Conservation (phyloP, 257 asterid genomes). For the Haberlea rhodopensis region DNA sequence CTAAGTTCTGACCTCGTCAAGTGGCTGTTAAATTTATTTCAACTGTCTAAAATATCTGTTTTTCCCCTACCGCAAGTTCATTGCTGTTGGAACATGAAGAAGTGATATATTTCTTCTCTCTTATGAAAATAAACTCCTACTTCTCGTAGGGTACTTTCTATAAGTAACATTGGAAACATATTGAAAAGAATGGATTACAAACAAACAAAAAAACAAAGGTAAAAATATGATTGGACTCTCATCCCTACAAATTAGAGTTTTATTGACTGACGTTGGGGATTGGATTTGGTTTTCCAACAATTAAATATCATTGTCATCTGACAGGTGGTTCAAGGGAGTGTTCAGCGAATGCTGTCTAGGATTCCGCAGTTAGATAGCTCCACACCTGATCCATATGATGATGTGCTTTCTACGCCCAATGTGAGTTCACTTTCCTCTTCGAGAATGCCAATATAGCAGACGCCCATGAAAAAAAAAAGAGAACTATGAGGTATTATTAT, state of each 20-base stretch:
- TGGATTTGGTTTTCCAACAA: background rate
- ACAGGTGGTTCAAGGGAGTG: conserved; percentile 46
- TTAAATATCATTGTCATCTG: conserved; percentile 18
- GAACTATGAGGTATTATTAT: too few species aligned
- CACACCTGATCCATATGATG: conserved; percentile 80
- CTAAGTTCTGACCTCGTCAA: too few species aligned
- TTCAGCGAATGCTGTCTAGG: conserved; percentile 30
- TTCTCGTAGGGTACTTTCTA: background rate
- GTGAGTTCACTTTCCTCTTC: too few species aligned
- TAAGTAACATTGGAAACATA: too few species aligned
- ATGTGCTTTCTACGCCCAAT: conserved; percentile 81
- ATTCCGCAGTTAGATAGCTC: conserved; percentile 87
- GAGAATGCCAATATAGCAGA: too few species aligned
- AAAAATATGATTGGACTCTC: background rate
- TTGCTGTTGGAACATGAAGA: background rate
- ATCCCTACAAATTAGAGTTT: background rate
- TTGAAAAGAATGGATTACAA: background rate
- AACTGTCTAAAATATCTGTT: background rate
- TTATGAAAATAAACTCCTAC: background rate
- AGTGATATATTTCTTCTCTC: background rate
- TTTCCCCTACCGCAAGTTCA: background rate
- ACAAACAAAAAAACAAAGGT: background rate
- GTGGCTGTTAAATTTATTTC: background rate
- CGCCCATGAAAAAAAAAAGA: too few species aligned
- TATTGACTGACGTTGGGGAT: background rate